Evolutionary conservation across 2,329 filamentous ascomycete genomes (phyloP).

Genomic region (Phialocephala sp.): DNA sequence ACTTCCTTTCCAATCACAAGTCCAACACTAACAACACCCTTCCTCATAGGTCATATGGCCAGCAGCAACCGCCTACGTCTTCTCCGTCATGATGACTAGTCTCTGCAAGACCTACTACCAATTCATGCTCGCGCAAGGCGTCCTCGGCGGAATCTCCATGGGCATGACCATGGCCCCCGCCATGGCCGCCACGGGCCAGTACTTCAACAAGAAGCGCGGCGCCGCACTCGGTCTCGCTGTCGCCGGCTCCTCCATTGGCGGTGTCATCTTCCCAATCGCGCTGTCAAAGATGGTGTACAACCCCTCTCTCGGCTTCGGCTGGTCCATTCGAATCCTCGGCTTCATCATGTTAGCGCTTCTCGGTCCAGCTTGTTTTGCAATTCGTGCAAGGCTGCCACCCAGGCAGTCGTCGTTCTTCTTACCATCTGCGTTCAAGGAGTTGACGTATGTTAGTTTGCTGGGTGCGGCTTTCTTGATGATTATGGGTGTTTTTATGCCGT

Average conservation of each 20-base stretch:
- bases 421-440: slow-evolving; percentile 52
- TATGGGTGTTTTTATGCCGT: slow-evolving; percentile 36
- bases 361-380: slow-evolving; percentile 53
- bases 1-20: slow-evolving; percentile 3
- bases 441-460: slow-evolving; percentile 50
- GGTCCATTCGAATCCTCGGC: slow-evolving; percentile 37
- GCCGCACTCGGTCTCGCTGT: slow-evolving; percentile 55
- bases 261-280: slow-evolving; percentile 66
- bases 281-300: slow-evolving; percentile 55
- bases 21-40: slow-evolving; percentile 15
- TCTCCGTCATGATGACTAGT: slow-evolving; percentile 45
- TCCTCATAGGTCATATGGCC: slow-evolving; percentile 47
- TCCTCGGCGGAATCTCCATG: slow-evolving; percentile 44
- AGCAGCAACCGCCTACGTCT: slow-evolving; percentile 29
- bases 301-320: slow-evolving; percentile 41
- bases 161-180: slow-evolving; percentile 48
- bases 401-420: slow-evolving; percentile 49
- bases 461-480: slow-evolving; percentile 47
- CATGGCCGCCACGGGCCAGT: slow-evolving; percentile 49
- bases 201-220: slow-evolving; percentile 55
- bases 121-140: slow-evolving; percentile 44
- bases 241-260: slow-evolving; percentile 54
- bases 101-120: slow-evolving; percentile 45
- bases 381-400: slow-evolving; percentile 55
- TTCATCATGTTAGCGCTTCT: slow-evolving; percentile 54